Evolutionary conservation across 2,329 filamentous ascomycete genomes (phyloP).

Genomic region (Curvularia sp.): DNA sequence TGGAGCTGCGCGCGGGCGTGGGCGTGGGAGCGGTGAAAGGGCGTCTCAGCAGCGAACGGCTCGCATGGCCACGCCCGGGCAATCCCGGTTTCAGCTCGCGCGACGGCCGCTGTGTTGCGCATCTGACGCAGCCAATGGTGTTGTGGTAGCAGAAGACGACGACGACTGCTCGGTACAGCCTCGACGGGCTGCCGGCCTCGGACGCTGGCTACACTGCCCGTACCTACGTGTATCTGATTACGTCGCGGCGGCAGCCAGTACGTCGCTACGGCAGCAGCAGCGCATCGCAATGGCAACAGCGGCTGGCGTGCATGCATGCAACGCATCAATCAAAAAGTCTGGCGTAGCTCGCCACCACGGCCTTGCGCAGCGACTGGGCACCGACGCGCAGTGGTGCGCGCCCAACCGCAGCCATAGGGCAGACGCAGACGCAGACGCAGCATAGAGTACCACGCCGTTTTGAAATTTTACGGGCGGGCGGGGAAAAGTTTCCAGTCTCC

Average conservation of each 20-base stretch:
- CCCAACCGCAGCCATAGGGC: constrained; percentile 35
- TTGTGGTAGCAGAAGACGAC: too few species aligned
- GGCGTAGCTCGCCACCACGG: not conserved
- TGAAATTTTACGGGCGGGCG: constrained; percentile 34
- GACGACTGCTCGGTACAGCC: too few species aligned
- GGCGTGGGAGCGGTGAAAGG: not conserved
- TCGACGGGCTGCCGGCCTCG: not conserved
- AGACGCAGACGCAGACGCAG: not conserved
- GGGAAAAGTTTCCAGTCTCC: constrained; percentile 26
- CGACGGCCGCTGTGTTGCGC: constrained; percentile 20
- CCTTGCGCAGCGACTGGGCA: constrained; percentile 10
- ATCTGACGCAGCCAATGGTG: constrained; percentile 22
- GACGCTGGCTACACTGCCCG: too few species aligned
- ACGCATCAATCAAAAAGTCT: constrained; percentile 1
- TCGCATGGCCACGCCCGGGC: constrained; percentile 28
- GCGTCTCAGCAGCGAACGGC: constrained; percentile 13
- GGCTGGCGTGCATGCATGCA: constrained; percentile 16
- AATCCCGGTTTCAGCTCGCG: constrained; percentile 35
- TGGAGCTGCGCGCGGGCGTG: too few species aligned
- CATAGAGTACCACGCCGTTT: constrained; percentile 34
- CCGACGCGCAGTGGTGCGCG: constrained; percentile 22
- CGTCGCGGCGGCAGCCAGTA: not conserved
- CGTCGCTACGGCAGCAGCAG: not conserved
- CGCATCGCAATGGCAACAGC: not conserved
- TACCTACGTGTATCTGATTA: too few species aligned